Evolutionary conservation across 2,329 filamentous ascomycete species (phyloP).

Genomic region (Colletotrichum viniferum): DNA sequence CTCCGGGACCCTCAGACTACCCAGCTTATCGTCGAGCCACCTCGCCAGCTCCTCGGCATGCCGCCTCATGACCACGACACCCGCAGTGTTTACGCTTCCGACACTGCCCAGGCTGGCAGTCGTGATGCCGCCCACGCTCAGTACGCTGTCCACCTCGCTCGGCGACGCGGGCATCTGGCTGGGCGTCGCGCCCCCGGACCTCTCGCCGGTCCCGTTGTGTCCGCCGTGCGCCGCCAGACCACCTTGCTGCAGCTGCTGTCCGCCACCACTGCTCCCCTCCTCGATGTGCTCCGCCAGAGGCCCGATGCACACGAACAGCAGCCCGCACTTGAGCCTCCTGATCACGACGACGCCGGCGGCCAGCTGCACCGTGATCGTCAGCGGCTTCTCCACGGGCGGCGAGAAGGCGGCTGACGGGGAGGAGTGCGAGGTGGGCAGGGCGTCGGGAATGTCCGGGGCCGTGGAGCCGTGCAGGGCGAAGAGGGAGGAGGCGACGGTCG

Average conservation of each 20-base stretch:
- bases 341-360: constrained; percentile 64
- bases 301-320: constrained; percentile 67
- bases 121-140: constrained; percentile 50
- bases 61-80: constrained; percentile 55
- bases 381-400: constrained; percentile 31
- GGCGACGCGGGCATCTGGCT: constrained; percentile 34
- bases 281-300: constrained; percentile 37
- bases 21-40: constrained; percentile 66
- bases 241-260: constrained; percentile 20
- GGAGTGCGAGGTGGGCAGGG: constrained; percentile 40
- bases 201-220: constrained; percentile 21
- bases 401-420: constrained; percentile 25
- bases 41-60: constrained; percentile 63
- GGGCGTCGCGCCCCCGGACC: constrained; percentile 29
- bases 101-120: constrained; percentile 42
- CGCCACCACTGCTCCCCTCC: background rate
- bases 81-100: constrained; percentile 44
- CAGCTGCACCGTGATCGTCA: constrained; percentile 63
- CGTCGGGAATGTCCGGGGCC: constrained; percentile 43
- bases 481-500: constrained; percentile 67
- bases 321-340: constrained; percentile 59
- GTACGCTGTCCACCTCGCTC: constrained; percentile 52
- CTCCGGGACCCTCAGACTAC: constrained; percentile 55
- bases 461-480: constrained; percentile 61
- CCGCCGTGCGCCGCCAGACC: background rate